Evolutionary conservation across 176 grass and related monocot genomes (phyloP).

Genomic region (Cenchrus americanus): DNA sequence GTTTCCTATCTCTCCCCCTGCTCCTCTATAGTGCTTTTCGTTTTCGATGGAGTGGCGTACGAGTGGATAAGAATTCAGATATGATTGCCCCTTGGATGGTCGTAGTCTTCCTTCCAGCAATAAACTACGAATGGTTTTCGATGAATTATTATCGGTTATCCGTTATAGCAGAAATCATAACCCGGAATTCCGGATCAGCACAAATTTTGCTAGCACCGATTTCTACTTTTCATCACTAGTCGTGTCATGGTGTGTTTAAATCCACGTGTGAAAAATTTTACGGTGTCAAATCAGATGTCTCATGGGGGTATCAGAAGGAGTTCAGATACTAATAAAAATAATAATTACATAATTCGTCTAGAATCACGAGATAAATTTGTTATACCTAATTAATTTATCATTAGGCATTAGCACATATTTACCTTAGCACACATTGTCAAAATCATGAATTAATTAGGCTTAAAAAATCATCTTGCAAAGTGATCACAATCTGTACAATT

Average conservation of each 20-base stretch:
- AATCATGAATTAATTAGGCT: too few species aligned
- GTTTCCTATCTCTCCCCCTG: neutral
- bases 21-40: neutral
- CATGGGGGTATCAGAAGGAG: too few species aligned
- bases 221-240: neutral
- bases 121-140: neutral
- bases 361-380: too few species aligned
- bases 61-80: constrained; percentile 22
- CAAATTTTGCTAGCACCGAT: neutral
- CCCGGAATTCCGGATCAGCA: neutral
- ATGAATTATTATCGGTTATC: neutral
- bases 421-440: too few species aligned
- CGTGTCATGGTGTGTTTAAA: neutral
- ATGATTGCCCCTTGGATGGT: neutral
- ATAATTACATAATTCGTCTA: too few species aligned
- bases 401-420: too few species aligned
- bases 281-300: too few species aligned
- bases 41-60: neutral
- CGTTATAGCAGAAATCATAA: neutral
- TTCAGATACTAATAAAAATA: too few species aligned
- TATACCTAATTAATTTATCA: too few species aligned
- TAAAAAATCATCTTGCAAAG: too few species aligned
- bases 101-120: neutral
- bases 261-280: too few species aligned
- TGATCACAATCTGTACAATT: too few species aligned